Percentiles rank a stretch among this genome's conserved stretches.
Conservation (phyloP, 2,329 filamentous ascomycete genomes). For the Cercospora berteroae region DNA sequence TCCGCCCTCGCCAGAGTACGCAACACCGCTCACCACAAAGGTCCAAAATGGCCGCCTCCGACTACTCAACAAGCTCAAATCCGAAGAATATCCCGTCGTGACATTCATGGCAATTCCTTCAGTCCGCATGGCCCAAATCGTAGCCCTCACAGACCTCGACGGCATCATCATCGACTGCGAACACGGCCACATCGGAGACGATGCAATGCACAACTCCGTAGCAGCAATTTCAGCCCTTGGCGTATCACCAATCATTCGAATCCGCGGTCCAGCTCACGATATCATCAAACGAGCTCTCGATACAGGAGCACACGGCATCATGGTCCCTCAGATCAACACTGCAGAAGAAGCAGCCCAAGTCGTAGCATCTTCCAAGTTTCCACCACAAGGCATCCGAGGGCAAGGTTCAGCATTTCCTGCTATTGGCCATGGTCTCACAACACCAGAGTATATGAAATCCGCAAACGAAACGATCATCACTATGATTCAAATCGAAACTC, state of each 20-base stretch:
- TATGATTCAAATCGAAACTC: slow-evolving; percentile 49
- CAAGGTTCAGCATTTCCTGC: slow-evolving; percentile 57
- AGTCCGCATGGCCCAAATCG: slow-evolving; percentile 50
- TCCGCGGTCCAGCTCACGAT: neutral
- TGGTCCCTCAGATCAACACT: slow-evolving; percentile 50
- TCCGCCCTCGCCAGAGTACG: neutral
- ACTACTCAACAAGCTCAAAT: neutral
- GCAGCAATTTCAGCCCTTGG: neutral
- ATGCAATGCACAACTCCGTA: slow-evolving; percentile 19
- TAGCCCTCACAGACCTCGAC: slow-evolving; percentile 61
- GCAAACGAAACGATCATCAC: slow-evolving; percentile 54
- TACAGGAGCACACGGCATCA: slow-evolving; percentile 34
- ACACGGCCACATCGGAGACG: slow-evolving; percentile 57
- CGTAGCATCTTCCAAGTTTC: slow-evolving; percentile 54
- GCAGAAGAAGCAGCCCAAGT: slow-evolving; percentile 42
- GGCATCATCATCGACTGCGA: slow-evolving; percentile 60
- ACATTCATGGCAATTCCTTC: slow-evolving; percentile 50
- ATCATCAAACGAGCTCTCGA: neutral
- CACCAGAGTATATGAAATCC: slow-evolving; percentile 50
- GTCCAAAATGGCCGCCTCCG: neutral
- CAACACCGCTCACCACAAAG: neutral
- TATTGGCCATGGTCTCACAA: slow-evolving; percentile 54
- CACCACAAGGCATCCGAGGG: slow-evolving; percentile 51
- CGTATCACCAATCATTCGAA: neutral
- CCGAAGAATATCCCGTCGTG: neutral